Evolutionary conservation across 1,284 basidiomycete species (phyloP).

Genomic region (Sporisorium exsertum): DNA sequence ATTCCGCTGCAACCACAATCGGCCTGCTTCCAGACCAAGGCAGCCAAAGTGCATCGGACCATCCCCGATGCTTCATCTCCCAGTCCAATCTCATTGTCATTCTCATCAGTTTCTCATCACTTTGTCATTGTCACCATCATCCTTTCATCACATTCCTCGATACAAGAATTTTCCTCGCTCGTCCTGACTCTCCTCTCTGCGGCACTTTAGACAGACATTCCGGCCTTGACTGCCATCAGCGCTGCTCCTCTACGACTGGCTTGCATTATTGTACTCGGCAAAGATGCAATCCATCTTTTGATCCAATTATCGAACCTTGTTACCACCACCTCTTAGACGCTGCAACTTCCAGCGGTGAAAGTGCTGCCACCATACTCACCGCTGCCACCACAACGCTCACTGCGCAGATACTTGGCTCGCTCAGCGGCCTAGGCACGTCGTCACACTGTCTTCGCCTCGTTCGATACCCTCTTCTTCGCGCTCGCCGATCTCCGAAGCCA

Average conservation of each 20-base stretch:
- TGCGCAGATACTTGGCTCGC: constrained; percentile 5
- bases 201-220: neutral
- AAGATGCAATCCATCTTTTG: neutral
- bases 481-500: constrained; percentile 22
- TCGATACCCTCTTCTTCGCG: constrained; percentile 37
- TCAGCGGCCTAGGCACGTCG: constrained; percentile 12
- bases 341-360: neutral
- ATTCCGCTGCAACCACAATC: constrained; percentile 6
- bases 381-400: neutral
- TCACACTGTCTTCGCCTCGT: constrained; percentile 42
- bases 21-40: neutral
- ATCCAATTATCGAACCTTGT: neutral
- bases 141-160: neutral
- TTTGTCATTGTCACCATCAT: neutral
- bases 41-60: neutral
- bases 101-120: neutral
- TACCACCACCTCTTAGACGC: neutral
- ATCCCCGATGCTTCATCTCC: neutral
- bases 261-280: neutral
- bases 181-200: neutral
- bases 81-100: neutral
- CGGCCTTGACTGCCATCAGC: neutral
- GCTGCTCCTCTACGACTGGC: neutral
- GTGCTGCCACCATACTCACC: neutral
- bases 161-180: neutral